Conservation (phyloP, 768 basidiomycete species). For the Neoboletus subvelutipes region DNA sequence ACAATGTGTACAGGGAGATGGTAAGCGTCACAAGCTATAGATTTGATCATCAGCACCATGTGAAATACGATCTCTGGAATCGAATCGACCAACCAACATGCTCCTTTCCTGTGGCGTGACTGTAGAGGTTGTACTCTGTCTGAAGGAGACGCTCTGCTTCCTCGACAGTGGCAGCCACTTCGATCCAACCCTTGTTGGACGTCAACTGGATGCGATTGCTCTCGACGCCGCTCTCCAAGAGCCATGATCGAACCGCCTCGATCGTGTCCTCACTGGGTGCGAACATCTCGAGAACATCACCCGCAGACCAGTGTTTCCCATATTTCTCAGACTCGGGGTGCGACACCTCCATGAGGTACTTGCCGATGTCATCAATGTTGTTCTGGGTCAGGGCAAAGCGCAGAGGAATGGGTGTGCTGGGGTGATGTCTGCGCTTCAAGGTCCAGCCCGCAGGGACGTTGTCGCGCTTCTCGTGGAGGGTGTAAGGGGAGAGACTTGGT, state of each 20-base stretch:
- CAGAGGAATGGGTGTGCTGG: slow-evolving; percentile 14
- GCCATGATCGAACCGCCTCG: neutral
- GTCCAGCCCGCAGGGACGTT: too few species aligned
- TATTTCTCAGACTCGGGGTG: neutral
- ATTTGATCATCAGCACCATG: slow-evolving; percentile 15
- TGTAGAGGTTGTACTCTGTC: slow-evolving; percentile 32
- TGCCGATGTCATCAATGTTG: slow-evolving; percentile 29
- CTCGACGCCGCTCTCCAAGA: slow-evolving; percentile 21
- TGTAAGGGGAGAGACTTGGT: too few species aligned
- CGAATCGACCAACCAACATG: slow-evolving; percentile 29
- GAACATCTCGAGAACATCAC: slow-evolving; percentile 28
- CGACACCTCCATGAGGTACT: neutral
- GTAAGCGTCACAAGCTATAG: slow-evolving; percentile 7
- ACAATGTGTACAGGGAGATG: too few species aligned
- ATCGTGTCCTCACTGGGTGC: slow-evolving; percentile 23
- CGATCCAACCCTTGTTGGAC: neutral
- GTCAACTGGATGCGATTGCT: slow-evolving; percentile 19
- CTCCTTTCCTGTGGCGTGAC: slow-evolving; percentile 28
- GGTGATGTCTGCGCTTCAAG: too few species aligned
- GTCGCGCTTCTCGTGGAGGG: too few species aligned
- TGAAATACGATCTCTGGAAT: neutral
- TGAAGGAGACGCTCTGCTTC: neutral
- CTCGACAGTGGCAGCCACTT: neutral
- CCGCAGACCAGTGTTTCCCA: slow-evolving; percentile 28
- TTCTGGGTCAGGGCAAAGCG: slow-evolving; percentile 24